Evolutionary conservation across 805 yeast species (phyloP), one percentile per base, ranked within the genome.

Genomic region (Brettanomyces nanus): DNA sequence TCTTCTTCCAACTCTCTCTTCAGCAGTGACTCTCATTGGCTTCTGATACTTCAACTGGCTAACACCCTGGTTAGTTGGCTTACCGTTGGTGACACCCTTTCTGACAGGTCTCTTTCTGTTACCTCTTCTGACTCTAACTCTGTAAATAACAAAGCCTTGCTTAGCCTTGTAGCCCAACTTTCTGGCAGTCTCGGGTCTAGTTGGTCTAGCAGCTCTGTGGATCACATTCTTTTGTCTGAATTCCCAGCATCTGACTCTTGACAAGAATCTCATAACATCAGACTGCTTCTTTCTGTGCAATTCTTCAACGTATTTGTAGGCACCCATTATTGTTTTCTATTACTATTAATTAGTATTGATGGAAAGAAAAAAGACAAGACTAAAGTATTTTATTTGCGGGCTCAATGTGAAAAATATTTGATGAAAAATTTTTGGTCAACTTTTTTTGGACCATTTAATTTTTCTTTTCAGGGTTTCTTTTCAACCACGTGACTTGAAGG

Each of bases 71-170:
- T 92, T 92, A 78, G 98, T 92, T 82, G 98, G 98, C 85, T 92
- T 92, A 85, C 98, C 98, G 82, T 92, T 90, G 69, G 97, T 92
- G 65, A 97, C 97, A 85, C 98, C 98, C 92, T 92, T 92, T 77
- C 94, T 87, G 63, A 83, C 97, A 62, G 97, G 97, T 77, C 95
- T 86, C 96, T 92, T 92, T 85, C 98, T 89, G 80, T 90, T 90
- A 80, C 98, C 98, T 76, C 98, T 85, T 77, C 97, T 86, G 63
- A 92, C 97, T 75, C 98, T 86, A 72, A 90, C 75, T 73, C 98
- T 83, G 96, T 75, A 92, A 80, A 92, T 78, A 56, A 85, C 96
- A 69, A 85, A 92, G 61, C 98, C 98, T 80, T 92, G 98, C 83
- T 92, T 92, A 74, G 98, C 97, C 84, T 92, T 92, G 96, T 92